phyloP scores from a whole-genome alignment of 192 early-diverging fungal species.

The Coemansia sp. region DNA sequence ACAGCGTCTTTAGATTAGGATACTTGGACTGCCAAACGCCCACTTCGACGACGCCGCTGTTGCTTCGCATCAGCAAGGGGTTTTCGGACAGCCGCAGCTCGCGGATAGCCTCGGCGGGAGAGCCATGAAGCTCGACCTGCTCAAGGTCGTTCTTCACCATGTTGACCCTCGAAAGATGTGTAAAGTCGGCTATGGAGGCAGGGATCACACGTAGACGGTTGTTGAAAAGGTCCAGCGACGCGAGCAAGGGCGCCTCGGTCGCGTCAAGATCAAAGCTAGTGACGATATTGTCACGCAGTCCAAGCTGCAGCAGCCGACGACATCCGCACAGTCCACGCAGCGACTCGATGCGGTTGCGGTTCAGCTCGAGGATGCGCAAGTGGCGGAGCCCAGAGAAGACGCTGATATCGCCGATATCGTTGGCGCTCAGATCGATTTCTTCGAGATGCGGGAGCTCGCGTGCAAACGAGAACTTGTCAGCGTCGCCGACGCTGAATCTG shows the following conservation, averaged over 20 bases:
- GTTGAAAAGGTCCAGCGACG: conserved; percentile 41
- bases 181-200: conserved; percentile 35
- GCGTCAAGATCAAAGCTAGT: conserved; percentile 36
- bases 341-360: conserved; percentile 42
- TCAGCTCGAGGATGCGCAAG: conserved; percentile 39
- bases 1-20: conserved; percentile 41
- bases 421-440: conserved; percentile 44
- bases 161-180: conserved; percentile 30
- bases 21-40: conserved; percentile 36
- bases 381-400: conserved; percentile 48
- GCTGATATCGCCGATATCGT: conserved; percentile 47
- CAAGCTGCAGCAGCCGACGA: conserved; percentile 30
- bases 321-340: conserved; percentile 32
- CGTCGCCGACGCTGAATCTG: conserved; percentile 28
- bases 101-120: conserved; percentile 35
- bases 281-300: conserved; percentile 45
- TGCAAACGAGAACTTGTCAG: conserved; percentile 32
- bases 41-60: conserved; percentile 33
- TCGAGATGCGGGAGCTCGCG: conserved; percentile 51
- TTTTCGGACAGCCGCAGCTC: conserved; percentile 49
- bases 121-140: conserved; percentile 29
- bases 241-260: conserved; percentile 31
- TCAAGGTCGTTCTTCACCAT: conserved; percentile 47
- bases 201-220: conserved; percentile 43
- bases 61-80: conserved; percentile 36